A percentile compares a stretch with the other conserved stretches of the same genome.
Evolutionary conservation across 768 basidiomycete genomes (phyloP).

Genomic region (Rhizopogon vesiculosus): DNA sequence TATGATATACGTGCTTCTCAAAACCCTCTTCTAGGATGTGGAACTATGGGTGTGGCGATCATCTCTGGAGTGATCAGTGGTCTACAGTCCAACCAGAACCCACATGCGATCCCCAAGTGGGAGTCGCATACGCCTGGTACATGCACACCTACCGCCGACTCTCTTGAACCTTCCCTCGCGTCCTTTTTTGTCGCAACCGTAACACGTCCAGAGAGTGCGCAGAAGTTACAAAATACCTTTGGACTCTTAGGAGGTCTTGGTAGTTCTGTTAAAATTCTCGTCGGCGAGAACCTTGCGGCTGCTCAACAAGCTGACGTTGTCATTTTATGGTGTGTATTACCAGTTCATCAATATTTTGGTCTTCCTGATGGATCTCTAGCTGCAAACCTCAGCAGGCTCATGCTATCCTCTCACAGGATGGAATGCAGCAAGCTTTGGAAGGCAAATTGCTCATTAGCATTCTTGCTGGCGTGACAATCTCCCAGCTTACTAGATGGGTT

Average conservation of each 20-base stretch:
- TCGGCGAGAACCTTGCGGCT: constrained; percentile 67
- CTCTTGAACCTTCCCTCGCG: constrained; percentile 68
- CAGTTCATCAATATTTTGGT: neutral
- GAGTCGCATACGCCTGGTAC: constrained; percentile 71
- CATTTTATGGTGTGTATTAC: constrained; percentile 68
- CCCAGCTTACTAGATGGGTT: constrained; percentile 75
- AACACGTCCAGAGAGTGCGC: constrained; percentile 67
- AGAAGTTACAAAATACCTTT: constrained; percentile 62
- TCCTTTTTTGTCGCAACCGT: constrained; percentile 86
- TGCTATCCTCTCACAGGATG: constrained; percentile 63
- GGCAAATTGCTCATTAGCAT: constrained; percentile 95
- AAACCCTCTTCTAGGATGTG: constrained; percentile 64
- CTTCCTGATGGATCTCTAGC: constrained; percentile 35
- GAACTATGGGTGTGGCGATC: constrained; percentile 97
- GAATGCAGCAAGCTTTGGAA: constrained; percentile 78
- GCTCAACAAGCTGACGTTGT: constrained; percentile 78
- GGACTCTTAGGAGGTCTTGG: constrained; percentile 53
- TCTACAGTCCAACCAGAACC: constrained; percentile 48
- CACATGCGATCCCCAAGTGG: constrained; percentile 44
- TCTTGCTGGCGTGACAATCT: constrained; percentile 92
- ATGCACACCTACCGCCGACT: constrained; percentile 53
- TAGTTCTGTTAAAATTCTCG: constrained; percentile 61
- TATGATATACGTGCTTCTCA: constrained; percentile 10
- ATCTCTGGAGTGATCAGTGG: constrained; percentile 89
- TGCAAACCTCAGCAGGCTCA: constrained; percentile 92